Conservation (phyloP, 768 basidiomycete genomes). For the Leccinum boreale region DNA sequence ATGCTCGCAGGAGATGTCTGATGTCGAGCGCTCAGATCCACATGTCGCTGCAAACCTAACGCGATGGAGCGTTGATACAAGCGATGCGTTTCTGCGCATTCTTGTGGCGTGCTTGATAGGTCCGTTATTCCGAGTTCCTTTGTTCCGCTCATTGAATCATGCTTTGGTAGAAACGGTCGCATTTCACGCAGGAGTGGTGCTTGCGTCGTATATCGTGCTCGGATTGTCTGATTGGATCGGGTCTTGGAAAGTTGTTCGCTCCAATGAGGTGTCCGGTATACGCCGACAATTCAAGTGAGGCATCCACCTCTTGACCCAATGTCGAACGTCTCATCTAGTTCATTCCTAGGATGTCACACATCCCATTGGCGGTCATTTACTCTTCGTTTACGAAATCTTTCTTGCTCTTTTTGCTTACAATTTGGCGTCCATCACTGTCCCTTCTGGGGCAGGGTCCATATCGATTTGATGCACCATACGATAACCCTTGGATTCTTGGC, state of each 20-base stretch:
- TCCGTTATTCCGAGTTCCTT: conserved; percentile 21
- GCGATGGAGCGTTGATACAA: conserved; percentile 52
- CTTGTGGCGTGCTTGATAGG: conserved; percentile 65
- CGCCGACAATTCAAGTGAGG: conserved; percentile 60
- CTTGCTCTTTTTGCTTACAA: conserved; percentile 74
- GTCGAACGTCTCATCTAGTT: background rate
- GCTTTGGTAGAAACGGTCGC: conserved; percentile 60
- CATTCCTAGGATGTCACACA: conserved; percentile 56
- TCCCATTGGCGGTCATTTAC: conserved; percentile 78
- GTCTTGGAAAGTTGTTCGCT: conserved; percentile 19
- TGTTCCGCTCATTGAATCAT: background rate
- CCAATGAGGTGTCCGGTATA: conserved; percentile 43
- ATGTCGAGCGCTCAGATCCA: conserved; percentile 34
- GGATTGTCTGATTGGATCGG: conserved; percentile 37
- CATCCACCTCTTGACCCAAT: too few relatives aligned
- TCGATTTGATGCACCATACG: conserved; percentile 25
- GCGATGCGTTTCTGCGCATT: conserved; percentile 52
- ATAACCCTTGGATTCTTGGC: conserved; percentile 35
- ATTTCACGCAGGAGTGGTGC: conserved; percentile 66
- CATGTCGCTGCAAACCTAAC: conserved; percentile 35
- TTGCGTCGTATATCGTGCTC: conserved; percentile 54
- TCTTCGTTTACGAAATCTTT: conserved; percentile 84
- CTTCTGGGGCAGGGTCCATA: conserved; percentile 17
- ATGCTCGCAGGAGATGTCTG: background rate
- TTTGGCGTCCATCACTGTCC: conserved; percentile 59